phyloP scores from a whole-genome alignment of 202 grass and related monocot species.

The Carex arenaria region DNA sequence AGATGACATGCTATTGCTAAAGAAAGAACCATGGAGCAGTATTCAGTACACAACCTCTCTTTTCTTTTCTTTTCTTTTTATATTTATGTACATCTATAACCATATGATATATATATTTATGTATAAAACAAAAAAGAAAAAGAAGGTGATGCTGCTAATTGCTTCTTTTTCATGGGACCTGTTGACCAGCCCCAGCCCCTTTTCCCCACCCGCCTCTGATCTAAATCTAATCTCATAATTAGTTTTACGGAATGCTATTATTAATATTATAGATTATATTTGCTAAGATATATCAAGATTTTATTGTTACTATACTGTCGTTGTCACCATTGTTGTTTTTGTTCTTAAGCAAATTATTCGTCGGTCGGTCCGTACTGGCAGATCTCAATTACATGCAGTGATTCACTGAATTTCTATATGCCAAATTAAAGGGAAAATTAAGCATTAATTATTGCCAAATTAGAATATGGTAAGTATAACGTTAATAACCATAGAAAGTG shows the following conservation, averaged over 20 bases:
- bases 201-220: not conserved
- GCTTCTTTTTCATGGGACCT: constrained; percentile 25
- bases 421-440: not conserved
- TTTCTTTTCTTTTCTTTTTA: constrained; percentile 3
- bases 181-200: constrained; percentile 23
- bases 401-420: not conserved
- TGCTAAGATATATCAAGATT: not conserved
- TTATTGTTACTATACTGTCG: no score
- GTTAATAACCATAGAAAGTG: no score
- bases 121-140: constrained; percentile 18
- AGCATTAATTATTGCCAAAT: not conserved
- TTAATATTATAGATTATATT: not conserved
- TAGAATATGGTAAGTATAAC: no score
- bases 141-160: constrained; percentile 13
- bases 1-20: constrained; percentile 47
- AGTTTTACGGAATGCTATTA: not conserved
- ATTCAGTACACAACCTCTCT: constrained; percentile 23
- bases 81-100: not conserved
- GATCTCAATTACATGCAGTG: not conserved
- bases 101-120: not conserved
- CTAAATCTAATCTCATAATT: not conserved
- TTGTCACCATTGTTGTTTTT: not conserved
- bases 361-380: not conserved
- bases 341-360: not conserved
- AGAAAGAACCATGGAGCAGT: constrained; percentile 14